phyloP scores from a whole-genome alignment of 2,329 filamentous ascomycete genomes.

The Neoascochyta sp. region DNA sequence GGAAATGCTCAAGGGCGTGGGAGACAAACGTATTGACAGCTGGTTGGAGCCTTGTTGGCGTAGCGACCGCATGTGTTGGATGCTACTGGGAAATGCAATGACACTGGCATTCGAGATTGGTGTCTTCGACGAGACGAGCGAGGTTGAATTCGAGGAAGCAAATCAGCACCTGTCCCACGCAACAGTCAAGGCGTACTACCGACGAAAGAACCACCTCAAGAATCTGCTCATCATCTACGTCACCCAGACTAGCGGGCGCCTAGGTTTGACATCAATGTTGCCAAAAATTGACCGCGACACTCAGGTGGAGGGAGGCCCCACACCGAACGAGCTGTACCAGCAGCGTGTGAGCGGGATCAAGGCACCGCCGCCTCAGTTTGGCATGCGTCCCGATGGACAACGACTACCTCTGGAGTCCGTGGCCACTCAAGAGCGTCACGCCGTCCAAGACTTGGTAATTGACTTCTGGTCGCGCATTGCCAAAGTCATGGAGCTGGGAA shows the following conservation, averaged over 20 bases:
- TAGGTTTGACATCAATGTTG: slow-evolving; percentile 93
- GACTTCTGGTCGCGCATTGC: slow-evolving; percentile 95
- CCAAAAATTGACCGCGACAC: slow-evolving; percentile 48
- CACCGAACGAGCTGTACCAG: slow-evolving; percentile 33
- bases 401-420: slow-evolving; percentile 36
- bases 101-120: slow-evolving; percentile 89
- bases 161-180: slow-evolving; percentile 40
- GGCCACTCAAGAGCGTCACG: slow-evolving; percentile 36
- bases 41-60: slow-evolving; percentile 97
- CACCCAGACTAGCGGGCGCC: slow-evolving; percentile 85
- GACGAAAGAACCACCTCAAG: slow-evolving; percentile 76
- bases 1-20: slow-evolving; percentile 56
- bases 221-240: slow-evolving; percentile 85
- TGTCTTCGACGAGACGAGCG: slow-evolving; percentile 87
- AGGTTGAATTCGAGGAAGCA: slow-evolving; percentile 52
- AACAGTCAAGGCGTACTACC: slow-evolving; percentile 72
- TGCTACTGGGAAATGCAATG: slow-evolving; percentile 87
- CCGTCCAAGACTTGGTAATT: slow-evolving; percentile 54
- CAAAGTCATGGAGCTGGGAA: slow-evolving; percentile 85
- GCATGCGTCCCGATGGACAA: slow-evolving; percentile 36
- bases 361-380: slow-evolving; percentile 34
- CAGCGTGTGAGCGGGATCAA: slow-evolving; percentile 37
- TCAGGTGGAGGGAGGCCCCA: slow-evolving; percentile 21
- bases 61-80: slow-evolving; percentile 92
- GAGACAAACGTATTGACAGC: slow-evolving; percentile 82